These are phyloP conservation scores for Fabrea salina DNA, from an alignment of 169 alveolate species.

Conservation along the genomic window DNA sequence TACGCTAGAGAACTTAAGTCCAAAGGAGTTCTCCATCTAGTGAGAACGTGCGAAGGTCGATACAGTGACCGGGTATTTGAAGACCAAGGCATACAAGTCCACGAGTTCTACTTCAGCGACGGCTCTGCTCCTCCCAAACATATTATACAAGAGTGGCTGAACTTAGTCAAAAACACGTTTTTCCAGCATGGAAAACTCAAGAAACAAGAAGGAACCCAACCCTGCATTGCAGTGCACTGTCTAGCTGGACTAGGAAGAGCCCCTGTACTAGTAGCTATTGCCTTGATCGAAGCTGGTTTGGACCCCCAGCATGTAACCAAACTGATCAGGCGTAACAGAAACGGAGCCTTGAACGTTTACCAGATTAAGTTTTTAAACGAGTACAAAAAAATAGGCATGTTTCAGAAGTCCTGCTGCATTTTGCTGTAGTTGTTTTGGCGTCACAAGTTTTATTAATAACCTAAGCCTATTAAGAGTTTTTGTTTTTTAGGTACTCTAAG, in stretches of 20 bases:
- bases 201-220: conserved; percentile 41
- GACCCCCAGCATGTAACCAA: conserved; percentile 34
- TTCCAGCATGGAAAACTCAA: conserved; percentile 21
- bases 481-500: background rate
- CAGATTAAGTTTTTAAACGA: conserved; percentile 37
- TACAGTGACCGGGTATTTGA: conserved; percentile 71
- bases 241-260: conserved; percentile 93
- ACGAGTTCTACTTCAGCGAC: conserved; percentile 84
- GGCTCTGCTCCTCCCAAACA: conserved; percentile 90
- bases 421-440: too few species aligned
- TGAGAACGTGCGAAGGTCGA: conserved; percentile 88
- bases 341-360: conserved; percentile 46
- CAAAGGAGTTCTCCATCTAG: conserved; percentile 82
- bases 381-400: conserved; percentile 1
- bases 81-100: conserved; percentile 66
- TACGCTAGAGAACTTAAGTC: conserved; percentile 78
- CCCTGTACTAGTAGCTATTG: conserved; percentile 78
- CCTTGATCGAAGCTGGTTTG: conserved; percentile 46
- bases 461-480: too few species aligned
- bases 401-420: conserved; percentile 8
- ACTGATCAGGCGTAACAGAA: conserved; percentile 45
- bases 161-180: conserved; percentile 66
- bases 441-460: too few species aligned
- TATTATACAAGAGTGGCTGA: conserved; percentile 81
- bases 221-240: conserved; percentile 91